These are phyloP conservation scores for Cladophialophora carrionii DNA, from an alignment of 2,329 filamentous ascomycete genomes.

Conservation along the genomic window DNA sequence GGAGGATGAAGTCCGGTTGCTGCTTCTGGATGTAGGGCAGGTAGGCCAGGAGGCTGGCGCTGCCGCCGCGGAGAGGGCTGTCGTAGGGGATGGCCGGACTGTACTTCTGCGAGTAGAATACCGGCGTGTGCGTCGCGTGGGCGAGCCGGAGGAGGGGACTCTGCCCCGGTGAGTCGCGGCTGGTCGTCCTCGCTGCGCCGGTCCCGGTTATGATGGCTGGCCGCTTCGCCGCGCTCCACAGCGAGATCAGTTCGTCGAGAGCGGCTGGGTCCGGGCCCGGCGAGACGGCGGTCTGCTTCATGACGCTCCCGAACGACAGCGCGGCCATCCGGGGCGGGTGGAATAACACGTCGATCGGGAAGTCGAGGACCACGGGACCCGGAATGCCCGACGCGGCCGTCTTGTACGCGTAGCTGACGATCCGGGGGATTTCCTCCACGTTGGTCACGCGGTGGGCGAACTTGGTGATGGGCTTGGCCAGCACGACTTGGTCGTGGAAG, in stretches of 20 bases:
- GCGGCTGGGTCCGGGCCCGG: slow-evolving; percentile 47
- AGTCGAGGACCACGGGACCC: slow-evolving; percentile 42
- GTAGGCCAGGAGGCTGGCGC: slow-evolving; percentile 43
- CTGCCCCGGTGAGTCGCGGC: slow-evolving; percentile 36
- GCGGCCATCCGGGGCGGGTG: slow-evolving; percentile 45
- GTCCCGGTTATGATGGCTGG: slow-evolving; percentile 51
- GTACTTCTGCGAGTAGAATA: slow-evolving; percentile 47
- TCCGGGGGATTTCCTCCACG: slow-evolving; percentile 51
- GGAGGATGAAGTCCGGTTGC: slow-evolving; percentile 48
- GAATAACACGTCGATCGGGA: slow-evolving; percentile 49
- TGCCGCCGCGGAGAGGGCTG: slow-evolving; percentile 45
- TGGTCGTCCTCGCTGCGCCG: slow-evolving; percentile 41
- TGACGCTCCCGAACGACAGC: slow-evolving; percentile 50
- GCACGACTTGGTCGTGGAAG: slow-evolving; percentile 53
- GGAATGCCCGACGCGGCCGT: slow-evolving; percentile 48
- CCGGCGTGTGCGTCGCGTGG: slow-evolving; percentile 44
- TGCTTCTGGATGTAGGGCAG: slow-evolving; percentile 40
- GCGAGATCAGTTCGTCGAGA: slow-evolving; percentile 41
- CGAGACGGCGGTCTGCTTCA: slow-evolving; percentile 41
- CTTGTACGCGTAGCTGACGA: slow-evolving; percentile 50
- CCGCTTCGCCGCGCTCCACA: slow-evolving; percentile 45
- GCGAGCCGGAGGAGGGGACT: slow-evolving; percentile 44
- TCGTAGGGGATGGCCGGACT: slow-evolving; percentile 37
- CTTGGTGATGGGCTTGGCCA: slow-evolving; percentile 51
- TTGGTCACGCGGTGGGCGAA: slow-evolving; percentile 52